Percentiles rank a stretch among this genome's conserved stretches.
phyloP scores from a whole-genome alignment of 441 rosid genomes.

The Gossypium trilobum region DNA sequence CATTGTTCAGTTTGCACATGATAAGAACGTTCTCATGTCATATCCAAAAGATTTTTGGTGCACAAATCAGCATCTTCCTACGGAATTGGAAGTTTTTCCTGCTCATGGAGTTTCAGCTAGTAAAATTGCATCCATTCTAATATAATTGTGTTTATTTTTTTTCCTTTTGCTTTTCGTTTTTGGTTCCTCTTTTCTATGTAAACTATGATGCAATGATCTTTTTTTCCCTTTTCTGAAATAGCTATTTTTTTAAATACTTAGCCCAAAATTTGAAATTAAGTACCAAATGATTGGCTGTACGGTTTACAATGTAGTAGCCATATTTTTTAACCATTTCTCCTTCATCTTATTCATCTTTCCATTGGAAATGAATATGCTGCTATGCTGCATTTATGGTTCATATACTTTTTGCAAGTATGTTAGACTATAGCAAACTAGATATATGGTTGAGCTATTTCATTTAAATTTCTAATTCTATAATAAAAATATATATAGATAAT shows the following conservation, averaged over 20 bases:
- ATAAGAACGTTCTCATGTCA: conserved; percentile 33
- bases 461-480: background rate
- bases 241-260: background rate
- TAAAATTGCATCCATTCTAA: conserved; percentile 24
- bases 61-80: conserved; percentile 22
- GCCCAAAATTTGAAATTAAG: background rate
- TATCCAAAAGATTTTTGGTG: conserved; percentile 62
- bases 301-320: background rate
- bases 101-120: conserved; percentile 37
- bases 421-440: background rate
- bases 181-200: background rate
- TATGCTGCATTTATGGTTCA: background rate
- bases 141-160: background rate
- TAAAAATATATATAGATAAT: background rate
- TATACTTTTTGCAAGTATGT: background rate
- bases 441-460: background rate
- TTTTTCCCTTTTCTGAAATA: background rate
- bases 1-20: conserved; percentile 36
- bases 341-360: background rate
- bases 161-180: background rate
- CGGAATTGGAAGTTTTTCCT: conserved; percentile 36
- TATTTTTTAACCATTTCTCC: background rate
- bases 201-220: background rate
- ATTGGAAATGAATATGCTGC: background rate
- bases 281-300: background rate